Evolutionary conservation across 768 basidiomycete genomes (phyloP).

Genomic region (Lactifluus rugatus): DNA sequence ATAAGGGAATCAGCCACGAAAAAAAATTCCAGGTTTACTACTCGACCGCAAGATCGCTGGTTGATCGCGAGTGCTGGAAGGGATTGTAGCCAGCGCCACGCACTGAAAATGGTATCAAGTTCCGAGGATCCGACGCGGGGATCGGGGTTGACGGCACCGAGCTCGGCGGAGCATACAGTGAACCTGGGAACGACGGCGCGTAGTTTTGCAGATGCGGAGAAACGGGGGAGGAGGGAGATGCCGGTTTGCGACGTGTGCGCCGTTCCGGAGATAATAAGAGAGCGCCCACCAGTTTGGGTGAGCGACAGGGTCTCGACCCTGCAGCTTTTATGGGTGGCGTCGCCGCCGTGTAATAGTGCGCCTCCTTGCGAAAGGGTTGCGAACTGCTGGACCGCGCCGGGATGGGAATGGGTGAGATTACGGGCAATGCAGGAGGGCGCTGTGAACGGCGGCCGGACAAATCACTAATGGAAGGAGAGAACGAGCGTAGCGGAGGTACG

Average conservation of each 20-base stretch:
- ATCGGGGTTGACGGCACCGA: background rate
- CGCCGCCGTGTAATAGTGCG: background rate
- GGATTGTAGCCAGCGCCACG: slow-evolving; percentile 19
- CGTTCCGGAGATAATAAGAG: background rate
- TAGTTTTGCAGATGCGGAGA: slow-evolving; percentile 1
- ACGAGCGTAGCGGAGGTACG: background rate
- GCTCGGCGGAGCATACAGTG: background rate
- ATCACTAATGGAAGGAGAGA: background rate
- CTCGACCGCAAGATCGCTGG: background rate
- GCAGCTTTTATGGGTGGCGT: background rate
- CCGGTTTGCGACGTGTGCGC: background rate
- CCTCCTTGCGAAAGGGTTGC: background rate
- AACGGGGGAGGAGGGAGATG: background rate
- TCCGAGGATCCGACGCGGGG: slow-evolving; percentile 7
- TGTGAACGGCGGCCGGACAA: background rate
- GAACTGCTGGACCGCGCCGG: background rate
- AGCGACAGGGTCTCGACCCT: background rate
- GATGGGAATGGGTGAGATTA: background rate
- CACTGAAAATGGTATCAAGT: slow-evolving; percentile 14
- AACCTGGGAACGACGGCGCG: background rate
- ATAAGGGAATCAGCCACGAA: no score
- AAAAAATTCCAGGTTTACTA: no score
- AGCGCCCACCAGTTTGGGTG: background rate
- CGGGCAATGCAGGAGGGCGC: background rate
- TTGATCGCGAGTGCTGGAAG: slow-evolving; percentile 7